These are phyloP conservation scores for Amaranthus cruentus DNA, from an alignment of 148 eudicot genomes.

Conservation along the genomic window DNA sequence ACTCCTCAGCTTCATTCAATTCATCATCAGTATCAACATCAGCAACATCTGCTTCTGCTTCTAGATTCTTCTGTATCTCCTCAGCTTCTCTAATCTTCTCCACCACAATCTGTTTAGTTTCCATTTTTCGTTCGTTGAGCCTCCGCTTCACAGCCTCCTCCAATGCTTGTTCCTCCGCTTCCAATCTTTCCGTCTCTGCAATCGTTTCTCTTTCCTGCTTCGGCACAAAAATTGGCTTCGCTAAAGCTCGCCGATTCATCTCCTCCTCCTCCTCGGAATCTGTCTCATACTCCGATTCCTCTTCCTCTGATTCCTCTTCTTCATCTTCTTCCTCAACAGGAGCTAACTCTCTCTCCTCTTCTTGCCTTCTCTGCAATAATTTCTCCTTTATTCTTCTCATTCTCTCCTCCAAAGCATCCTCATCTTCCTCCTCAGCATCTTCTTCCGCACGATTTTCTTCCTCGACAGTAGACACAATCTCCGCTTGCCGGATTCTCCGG, in stretches of 20 bases:
- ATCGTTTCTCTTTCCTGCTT: conserved; percentile 67
- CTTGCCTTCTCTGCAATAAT: conserved; percentile 35
- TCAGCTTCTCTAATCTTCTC: conserved; percentile 55
- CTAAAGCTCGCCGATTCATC: conserved; percentile 35
- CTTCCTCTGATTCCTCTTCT: conserved; percentile 35
- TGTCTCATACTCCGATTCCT: conserved; percentile 61
- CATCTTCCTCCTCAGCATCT: conserved; percentile 61
- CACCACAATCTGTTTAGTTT: conserved; percentile 58
- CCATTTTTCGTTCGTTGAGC: conserved; percentile 48
- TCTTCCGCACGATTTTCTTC: conserved; percentile 50
- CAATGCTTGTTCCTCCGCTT: conserved; percentile 50
- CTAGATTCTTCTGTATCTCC: conserved; percentile 51
- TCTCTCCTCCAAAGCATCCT: conserved; percentile 62
- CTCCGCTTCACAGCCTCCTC: conserved; percentile 54
- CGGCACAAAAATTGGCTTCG: conserved; percentile 73
- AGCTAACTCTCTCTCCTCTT: conserved; percentile 37
- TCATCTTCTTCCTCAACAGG: conserved; percentile 57
- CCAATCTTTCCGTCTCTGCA: conserved; percentile 57
- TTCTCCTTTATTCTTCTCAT: conserved; percentile 59
- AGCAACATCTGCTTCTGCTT: conserved; percentile 52
- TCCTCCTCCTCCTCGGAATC: conserved; percentile 67
- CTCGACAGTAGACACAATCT: conserved; percentile 53
- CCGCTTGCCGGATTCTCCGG: conserved; percentile 64
- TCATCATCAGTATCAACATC: conserved; percentile 91
- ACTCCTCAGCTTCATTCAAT: conserved; percentile 88